phyloP scores from a whole-genome alignment of 768 basidiomycete genomes.

The Russula brevipes region DNA sequence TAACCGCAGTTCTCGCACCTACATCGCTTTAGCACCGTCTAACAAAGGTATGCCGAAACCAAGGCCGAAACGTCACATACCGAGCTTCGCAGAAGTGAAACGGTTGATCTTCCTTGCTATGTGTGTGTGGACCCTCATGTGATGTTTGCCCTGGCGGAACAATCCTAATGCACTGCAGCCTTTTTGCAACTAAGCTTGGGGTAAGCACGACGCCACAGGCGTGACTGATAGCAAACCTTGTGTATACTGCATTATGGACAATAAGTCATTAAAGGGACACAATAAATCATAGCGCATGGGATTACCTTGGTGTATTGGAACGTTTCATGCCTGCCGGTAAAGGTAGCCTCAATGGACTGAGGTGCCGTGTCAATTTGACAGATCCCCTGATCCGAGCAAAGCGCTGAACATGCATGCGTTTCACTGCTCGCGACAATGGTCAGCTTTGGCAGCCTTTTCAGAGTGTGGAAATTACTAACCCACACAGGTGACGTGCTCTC shows the following conservation, averaged over 20 bases:
- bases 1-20: slow-evolving; percentile 57
- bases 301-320: slow-evolving; percentile 61
- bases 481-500: slow-evolving; percentile 48
- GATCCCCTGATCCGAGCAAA: slow-evolving; percentile 45
- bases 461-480: slow-evolving; percentile 35
- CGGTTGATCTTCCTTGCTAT: slow-evolving; percentile 39
- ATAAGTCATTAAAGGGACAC: background rate
- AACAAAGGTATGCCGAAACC: background rate
- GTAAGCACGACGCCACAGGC: background rate
- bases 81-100: slow-evolving; percentile 53
- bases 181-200: slow-evolving; percentile 40
- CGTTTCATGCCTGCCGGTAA: slow-evolving; percentile 53
- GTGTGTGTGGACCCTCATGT: slow-evolving; percentile 47
- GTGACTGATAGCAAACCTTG: slow-evolving; percentile 38
- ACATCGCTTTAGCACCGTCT: slow-evolving; percentile 10
- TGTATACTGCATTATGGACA: slow-evolving; percentile 39
- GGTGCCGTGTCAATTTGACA: slow-evolving; percentile 58
- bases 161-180: slow-evolving; percentile 43
- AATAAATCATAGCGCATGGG: background rate
- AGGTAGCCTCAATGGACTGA: slow-evolving; percentile 56
- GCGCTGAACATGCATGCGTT: slow-evolving; percentile 42
- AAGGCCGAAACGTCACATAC: slow-evolving; percentile 29
- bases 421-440: slow-evolving; percentile 35
- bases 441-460: background rate
- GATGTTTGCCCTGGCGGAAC: slow-evolving; percentile 41